Base-by-base conservation (phyloP, 805 yeast genomes). In the Priceomyces castillae region DNA sequence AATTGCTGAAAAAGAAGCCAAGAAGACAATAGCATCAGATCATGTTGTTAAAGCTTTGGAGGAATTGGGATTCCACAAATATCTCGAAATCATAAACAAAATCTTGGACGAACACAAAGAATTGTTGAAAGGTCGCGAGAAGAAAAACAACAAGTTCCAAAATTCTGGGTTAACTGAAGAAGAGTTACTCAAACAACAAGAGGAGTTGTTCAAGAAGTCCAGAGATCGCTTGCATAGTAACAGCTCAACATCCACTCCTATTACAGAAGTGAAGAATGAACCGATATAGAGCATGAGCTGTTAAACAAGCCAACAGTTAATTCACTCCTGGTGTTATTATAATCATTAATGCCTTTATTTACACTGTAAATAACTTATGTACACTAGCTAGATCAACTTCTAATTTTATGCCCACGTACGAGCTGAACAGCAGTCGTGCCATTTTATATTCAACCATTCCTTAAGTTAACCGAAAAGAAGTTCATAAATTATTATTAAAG, bases 11-110 rank as follows among this genome's bases (percentile, higher is more conserved):
- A 86, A 85, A 55, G 99, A 94, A 61, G 82, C 95, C 42, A 94
- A 94, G 64, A 94, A 94, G 65, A 94, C 99, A 2, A 94, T 94
- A 35, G 95, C 97, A 0, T 85, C 96, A 1, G 99, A 94, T 61
- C 99, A 94, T 61, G 97, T 94, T 30, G 77, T 92, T 49, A 86
- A 84, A 57, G 97, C 98, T 0, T 69, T 94, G 36, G 82, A 80
- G 48, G 96, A 86, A 56, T 73, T 94, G 43, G 99, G 96, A 20
- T 94, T 89, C 63, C 76, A 76, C 22, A 90, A 87, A 46, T 94
- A 92, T 62, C 74, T 94, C 40, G 90, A 85, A 28, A 84, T 88
- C 20, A 78, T 94, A 36, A 84, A 86, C 56, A 82, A 84, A 49
- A 87, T 87, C 17, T 72, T 92, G 49, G 78, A 74, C 35, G 96